phyloP scores from a whole-genome alignment of 2,329 filamentous ascomycete genomes.

The Claviceps fusiformis region DNA sequence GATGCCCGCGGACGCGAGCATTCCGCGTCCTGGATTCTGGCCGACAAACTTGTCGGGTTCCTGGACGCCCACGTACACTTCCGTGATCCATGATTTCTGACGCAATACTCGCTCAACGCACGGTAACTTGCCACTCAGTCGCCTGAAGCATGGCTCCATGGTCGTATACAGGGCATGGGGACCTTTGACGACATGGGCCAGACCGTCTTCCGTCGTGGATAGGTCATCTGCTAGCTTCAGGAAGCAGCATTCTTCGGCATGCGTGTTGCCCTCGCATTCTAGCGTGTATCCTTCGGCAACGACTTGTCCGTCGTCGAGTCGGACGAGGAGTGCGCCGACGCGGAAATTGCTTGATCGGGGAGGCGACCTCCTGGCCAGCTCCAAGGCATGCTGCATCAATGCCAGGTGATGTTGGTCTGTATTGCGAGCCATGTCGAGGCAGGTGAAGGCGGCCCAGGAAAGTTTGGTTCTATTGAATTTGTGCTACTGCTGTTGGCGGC shows the following conservation, averaged over 20 bases:
- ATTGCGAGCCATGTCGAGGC: slow-evolving; percentile 11
- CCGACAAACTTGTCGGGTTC: slow-evolving; percentile 87
- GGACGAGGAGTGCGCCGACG: slow-evolving; percentile 79
- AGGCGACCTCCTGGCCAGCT: slow-evolving; percentile 64
- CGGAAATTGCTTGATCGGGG: slow-evolving; percentile 86
- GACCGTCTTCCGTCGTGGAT: slow-evolving; percentile 36
- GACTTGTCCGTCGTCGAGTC: slow-evolving; percentile 34
- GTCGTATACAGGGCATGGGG: slow-evolving; percentile 65
- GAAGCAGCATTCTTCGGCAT: slow-evolving; percentile 89
- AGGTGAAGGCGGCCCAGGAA: background rate
- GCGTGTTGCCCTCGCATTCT: slow-evolving; percentile 83
- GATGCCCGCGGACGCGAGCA: slow-evolving; percentile 60
- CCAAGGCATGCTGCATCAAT: slow-evolving; percentile 57
- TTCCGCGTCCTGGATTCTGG: slow-evolving; percentile 60
- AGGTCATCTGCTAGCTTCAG: slow-evolving; percentile 49
- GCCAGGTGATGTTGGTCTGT: slow-evolving; percentile 28
- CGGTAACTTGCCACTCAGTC: slow-evolving; percentile 59
- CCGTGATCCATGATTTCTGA: slow-evolving; percentile 48
- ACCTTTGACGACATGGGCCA: slow-evolving; percentile 27
- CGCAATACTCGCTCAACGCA: slow-evolving; percentile 69
- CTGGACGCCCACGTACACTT: slow-evolving; percentile 74
- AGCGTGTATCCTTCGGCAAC: slow-evolving; percentile 80
- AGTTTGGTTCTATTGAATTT: background rate
- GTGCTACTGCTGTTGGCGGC: background rate
- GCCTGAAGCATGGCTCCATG: slow-evolving; percentile 70